Conservation (phyloP, 1,284 basidiomycete genomes). For the Cryptococcus neoformans region DNA sequence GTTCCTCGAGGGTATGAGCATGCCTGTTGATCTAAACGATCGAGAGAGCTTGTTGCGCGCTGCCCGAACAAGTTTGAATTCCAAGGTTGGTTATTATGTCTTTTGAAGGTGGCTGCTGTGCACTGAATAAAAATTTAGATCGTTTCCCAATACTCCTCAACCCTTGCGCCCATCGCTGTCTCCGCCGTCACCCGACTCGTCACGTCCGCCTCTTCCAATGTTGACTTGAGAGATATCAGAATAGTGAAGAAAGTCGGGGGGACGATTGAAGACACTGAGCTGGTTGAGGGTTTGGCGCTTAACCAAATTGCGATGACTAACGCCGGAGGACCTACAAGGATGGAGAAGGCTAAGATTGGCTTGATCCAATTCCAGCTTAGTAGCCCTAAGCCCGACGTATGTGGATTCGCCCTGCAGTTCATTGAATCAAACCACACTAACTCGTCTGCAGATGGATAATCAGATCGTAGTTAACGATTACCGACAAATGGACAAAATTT, state of each 20-base stretch:
- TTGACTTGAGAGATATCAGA: conserved; percentile 94
- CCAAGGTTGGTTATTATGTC: conserved; percentile 62
- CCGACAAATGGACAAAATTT: conserved; percentile 99
- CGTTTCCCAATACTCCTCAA: conserved; percentile 98
- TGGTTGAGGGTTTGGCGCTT: conserved; percentile 93
- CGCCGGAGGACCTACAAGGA: conserved; percentile 88
- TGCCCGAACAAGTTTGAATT: conserved; percentile 93
- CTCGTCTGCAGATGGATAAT: conserved; percentile 85
- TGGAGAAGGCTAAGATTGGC: conserved; percentile 99
- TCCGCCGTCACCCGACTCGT: conserved; percentile 89
- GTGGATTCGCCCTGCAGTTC: conserved; percentile 34
- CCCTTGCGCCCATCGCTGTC: conserved; percentile 95
- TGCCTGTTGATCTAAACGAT: conserved; percentile 89
- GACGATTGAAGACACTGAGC: conserved; percentile 98
- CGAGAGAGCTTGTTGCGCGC: conserved; percentile 82
- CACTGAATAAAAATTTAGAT: conserved; percentile 58
- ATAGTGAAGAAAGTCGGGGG: conserved; percentile 99
- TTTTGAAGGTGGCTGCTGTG: neutral
- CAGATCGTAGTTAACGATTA: conserved; percentile 99
- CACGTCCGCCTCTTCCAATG: conserved; percentile 81
- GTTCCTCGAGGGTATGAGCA: conserved; percentile 88
- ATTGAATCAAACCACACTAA: neutral
- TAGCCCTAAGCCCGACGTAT: conserved; percentile 94
- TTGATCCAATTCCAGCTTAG: conserved; percentile 98
- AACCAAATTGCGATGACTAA: conserved; percentile 91